phyloP scores from a whole-genome alignment of 108 stramenopile genomes.

The Seminavis robusta region DNA sequence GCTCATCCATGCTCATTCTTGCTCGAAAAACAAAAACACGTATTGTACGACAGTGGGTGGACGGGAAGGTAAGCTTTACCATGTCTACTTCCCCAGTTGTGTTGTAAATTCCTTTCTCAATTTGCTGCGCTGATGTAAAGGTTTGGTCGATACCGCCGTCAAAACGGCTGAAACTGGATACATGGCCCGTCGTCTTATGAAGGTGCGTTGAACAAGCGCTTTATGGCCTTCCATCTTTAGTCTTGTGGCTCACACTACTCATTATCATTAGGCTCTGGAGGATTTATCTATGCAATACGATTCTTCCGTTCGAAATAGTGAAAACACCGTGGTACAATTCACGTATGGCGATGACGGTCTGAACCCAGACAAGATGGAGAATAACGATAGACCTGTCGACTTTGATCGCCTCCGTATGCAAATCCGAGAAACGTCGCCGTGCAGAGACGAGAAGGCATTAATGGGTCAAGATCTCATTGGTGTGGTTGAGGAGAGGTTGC shows the following conservation, averaged over 20 bases:
- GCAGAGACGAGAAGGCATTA: conserved; percentile 47
- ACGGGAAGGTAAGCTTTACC: too few species aligned
- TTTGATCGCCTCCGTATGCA: conserved; percentile 68
- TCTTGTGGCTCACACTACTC: conserved; percentile 8
- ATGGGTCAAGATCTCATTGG: conserved; percentile 39
- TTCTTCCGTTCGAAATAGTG: conserved; percentile 93
- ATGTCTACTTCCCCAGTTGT: too few species aligned
- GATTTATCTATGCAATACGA: conserved; percentile 96
- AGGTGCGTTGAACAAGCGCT: conserved; percentile 38
- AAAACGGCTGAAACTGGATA: conserved; percentile 99
- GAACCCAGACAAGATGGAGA: conserved; percentile 95
- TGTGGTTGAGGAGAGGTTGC: conserved; percentile 40
- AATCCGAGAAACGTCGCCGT: conserved; percentile 56
- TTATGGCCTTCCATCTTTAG: conserved; percentile 8
- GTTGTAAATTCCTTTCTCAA: too few species aligned
- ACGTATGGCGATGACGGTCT: conserved; percentile 97
- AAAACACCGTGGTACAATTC: conserved; percentile 96
- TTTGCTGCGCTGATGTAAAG: conserved; percentile 99
- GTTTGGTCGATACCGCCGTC: conserved; percentile 98
- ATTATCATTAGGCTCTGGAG: conserved; percentile 65
- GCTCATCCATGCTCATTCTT: too few species aligned
- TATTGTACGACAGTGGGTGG: too few species aligned
- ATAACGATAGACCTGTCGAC: conserved; percentile 84
- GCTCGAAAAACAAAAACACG: too few species aligned
- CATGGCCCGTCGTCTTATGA: conserved; percentile 99